Percentiles rank a stretch among this genome's conserved stretches.
phyloP scores from a whole-genome alignment of 441 rosid species.

The Kokia cookei region DNA sequence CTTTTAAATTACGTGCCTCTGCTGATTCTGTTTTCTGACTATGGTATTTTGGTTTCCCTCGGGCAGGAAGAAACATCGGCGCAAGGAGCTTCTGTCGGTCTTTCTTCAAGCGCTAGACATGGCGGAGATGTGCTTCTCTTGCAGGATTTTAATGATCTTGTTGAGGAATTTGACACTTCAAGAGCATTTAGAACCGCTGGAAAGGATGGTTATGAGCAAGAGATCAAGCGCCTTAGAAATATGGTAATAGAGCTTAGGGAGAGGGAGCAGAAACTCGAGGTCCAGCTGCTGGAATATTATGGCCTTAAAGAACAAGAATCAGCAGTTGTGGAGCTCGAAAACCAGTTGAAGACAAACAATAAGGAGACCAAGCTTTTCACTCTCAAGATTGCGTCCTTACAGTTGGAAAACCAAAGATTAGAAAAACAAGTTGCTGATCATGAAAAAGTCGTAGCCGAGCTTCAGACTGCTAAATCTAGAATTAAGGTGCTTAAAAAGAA shows the following conservation, averaged over 20 bases:
- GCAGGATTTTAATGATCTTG: conserved; percentile 46
- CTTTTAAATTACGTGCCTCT: conserved; percentile 1
- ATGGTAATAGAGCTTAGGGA: conserved; percentile 53
- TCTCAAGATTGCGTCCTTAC: conserved; percentile 66
- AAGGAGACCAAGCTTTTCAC: conserved; percentile 68
- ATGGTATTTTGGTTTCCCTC: background rate
- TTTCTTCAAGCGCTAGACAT: conserved; percentile 31
- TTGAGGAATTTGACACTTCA: conserved; percentile 34
- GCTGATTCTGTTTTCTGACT: background rate
- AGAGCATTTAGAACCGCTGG: conserved; percentile 32
- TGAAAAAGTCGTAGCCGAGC: conserved; percentile 41
- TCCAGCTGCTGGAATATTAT: conserved; percentile 67
- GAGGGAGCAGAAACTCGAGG: conserved; percentile 73
- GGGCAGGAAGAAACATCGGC: conserved; percentile 27
- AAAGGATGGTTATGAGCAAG: conserved; percentile 42
- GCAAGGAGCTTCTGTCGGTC: conserved; percentile 14
- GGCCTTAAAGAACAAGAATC: conserved; percentile 81
- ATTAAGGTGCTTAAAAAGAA: conserved; percentile 59
- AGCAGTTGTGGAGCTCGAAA: conserved; percentile 66
- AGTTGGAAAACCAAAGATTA: conserved; percentile 56
- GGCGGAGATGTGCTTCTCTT: conserved; percentile 39
- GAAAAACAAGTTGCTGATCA: conserved; percentile 56
- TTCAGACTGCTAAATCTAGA: conserved; percentile 49
- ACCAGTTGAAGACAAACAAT: conserved; percentile 59
- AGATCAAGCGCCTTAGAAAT: conserved; percentile 51